These are phyloP conservation scores for Capillidium rhysosporum DNA, from an alignment of 371 early-diverging fungal species.

Conservation along the genomic window DNA sequence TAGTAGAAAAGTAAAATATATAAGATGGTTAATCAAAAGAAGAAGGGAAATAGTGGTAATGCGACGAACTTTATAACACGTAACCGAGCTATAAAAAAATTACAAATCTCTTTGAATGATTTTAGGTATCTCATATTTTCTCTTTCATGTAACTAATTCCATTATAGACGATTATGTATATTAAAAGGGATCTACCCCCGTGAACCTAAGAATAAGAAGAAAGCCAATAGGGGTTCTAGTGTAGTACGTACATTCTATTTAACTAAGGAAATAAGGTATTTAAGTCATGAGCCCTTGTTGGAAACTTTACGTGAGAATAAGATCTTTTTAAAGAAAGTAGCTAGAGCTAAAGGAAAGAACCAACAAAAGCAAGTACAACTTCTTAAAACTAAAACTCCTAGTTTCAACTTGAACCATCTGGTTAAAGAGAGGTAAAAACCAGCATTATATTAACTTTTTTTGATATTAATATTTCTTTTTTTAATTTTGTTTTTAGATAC, in stretches of 20 bases:
- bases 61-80: constrained; percentile 81
- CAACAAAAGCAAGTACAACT: constrained; percentile 53
- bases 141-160: neutral
- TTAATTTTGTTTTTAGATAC: constrained; percentile 29
- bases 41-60: constrained; percentile 81
- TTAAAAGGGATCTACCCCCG: constrained; percentile 96
- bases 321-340: constrained; percentile 62
- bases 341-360: constrained; percentile 59
- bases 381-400: constrained; percentile 53
- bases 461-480: too few species aligned
- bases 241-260: constrained; percentile 80
- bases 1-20: neutral
- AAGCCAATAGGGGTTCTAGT: constrained; percentile 80
- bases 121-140: constrained; percentile 38
- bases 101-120: constrained; percentile 81
- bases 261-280: constrained; percentile 84
- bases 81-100: constrained; percentile 77
- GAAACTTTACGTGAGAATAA: constrained; percentile 80
- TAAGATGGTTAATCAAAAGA: constrained; percentile 53
- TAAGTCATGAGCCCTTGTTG: constrained; percentile 82
- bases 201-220: constrained; percentile 85
- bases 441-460: neutral
- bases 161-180: constrained; percentile 78
- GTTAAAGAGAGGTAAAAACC: constrained; percentile 62
- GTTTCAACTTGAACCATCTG: constrained; percentile 75